Percentiles rank a stretch among this genome's conserved stretches.
These are phyloP conservation scores for Suhomyces guaymorum DNA, from an alignment of 1,139 yeast genomes.

Conservation along the genomic window DNA sequence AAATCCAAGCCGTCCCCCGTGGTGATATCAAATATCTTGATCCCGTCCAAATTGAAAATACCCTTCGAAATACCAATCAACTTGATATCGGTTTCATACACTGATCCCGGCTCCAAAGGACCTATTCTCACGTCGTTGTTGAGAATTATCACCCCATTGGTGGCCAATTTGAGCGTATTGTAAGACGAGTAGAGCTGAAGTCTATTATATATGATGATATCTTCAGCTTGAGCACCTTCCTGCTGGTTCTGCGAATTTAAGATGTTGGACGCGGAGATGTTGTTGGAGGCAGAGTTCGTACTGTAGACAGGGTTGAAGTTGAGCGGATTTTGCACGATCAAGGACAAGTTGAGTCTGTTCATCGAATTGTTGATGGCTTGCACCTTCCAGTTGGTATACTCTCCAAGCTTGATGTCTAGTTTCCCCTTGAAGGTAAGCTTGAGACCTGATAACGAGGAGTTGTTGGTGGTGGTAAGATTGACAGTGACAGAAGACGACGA, in stretches of 20 bases:
- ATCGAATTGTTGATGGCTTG: constrained; percentile 64
- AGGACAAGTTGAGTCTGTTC: constrained; percentile 47
- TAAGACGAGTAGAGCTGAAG: constrained; percentile 35
- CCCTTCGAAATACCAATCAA: constrained; percentile 68
- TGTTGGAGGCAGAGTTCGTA: constrained; percentile 12
- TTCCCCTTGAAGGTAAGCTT: constrained; percentile 66
- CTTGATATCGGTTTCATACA: constrained; percentile 63
- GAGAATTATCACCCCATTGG: constrained; percentile 56
- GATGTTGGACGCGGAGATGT: constrained; percentile 21
- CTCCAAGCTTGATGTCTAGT: constrained; percentile 60
- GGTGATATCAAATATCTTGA: constrained; percentile 59
- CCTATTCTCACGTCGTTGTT: constrained; percentile 68
- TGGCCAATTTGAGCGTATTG: constrained; percentile 35
- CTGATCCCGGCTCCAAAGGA: constrained; percentile 59
- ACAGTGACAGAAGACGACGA: constrained; percentile 47
- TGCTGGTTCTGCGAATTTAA: constrained; percentile 9
- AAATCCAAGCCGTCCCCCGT: constrained; percentile 74
- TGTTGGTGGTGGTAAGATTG: constrained; percentile 36
- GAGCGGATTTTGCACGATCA: constrained; percentile 34
- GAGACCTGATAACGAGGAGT: constrained; percentile 48
- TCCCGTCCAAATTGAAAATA: constrained; percentile 62
- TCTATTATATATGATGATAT: constrained; percentile 22
- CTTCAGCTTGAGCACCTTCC: constrained; percentile 7
- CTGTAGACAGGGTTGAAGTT: constrained; percentile 23
- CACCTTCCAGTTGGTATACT: constrained; percentile 61